These are phyloP conservation scores for Cordyceps tenuipes DNA, from an alignment of 2,329 filamentous ascomycete genomes.

Conservation along the genomic window DNA sequence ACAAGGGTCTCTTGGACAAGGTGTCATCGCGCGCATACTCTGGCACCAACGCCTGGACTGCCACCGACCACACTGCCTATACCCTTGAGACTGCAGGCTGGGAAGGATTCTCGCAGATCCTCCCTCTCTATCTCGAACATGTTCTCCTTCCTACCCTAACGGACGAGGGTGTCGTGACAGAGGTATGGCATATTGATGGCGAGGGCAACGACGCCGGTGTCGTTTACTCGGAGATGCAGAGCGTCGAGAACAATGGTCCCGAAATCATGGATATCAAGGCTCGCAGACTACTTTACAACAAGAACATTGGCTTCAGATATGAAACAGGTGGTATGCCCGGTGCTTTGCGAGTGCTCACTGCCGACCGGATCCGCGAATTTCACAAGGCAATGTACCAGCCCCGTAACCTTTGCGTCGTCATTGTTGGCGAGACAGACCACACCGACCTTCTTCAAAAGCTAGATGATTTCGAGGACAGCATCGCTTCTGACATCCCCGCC, in stretches of 20 bases:
- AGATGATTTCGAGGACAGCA: conserved; percentile 80
- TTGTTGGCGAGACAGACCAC: conserved; percentile 89
- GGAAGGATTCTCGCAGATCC: conserved; percentile 91
- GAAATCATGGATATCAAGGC: conserved; percentile 85
- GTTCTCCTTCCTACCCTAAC: conserved; percentile 85
- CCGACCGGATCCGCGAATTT: conserved; percentile 87
- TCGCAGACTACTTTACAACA: conserved; percentile 73
- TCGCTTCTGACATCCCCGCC: conserved; percentile 72
- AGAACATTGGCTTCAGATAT: conserved; percentile 86
- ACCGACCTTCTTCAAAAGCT: conserved; percentile 70
- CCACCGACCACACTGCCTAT: conserved; percentile 92
- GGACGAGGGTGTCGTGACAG: conserved; percentile 86
- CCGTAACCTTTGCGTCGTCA: conserved; percentile 82
- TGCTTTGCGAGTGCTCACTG: conserved; percentile 73
- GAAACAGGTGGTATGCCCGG: conserved; percentile 99
- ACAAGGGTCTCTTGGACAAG: conserved; percentile 93
- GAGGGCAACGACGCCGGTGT: conserved; percentile 92
- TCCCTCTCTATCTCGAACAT: conserved; percentile 94
- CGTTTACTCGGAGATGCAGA: conserved; percentile 99
- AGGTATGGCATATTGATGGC: conserved; percentile 93
- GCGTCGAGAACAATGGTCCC: conserved; percentile 71
- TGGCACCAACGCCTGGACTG: conserved; percentile 93
- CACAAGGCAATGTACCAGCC: conserved; percentile 97
- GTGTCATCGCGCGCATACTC: conserved; percentile 90
- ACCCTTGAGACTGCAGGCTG: conserved; percentile 92